phyloP scores from a whole-genome alignment of 768 basidiomycete species.

The Amanita thiersii region DNA sequence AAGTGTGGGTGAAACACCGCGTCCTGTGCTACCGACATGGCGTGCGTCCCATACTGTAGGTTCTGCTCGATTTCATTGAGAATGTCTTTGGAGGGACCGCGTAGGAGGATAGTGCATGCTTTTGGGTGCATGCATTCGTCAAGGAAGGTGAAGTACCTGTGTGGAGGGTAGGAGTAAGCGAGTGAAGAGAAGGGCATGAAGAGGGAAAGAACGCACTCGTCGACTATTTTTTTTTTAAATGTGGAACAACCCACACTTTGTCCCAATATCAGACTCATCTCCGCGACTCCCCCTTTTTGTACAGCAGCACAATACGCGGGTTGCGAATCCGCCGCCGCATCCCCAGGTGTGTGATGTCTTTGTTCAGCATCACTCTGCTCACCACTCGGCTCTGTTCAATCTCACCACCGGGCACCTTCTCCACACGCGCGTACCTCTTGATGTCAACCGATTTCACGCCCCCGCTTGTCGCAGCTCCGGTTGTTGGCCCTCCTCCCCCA shows the following conservation, averaged over 20 bases:
- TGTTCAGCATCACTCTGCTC: constrained; percentile 94
- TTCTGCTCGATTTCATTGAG: constrained; percentile 98
- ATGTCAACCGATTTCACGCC: constrained; percentile 89
- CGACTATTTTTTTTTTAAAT: constrained; percentile 96
- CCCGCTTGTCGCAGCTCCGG: too few relatives aligned
- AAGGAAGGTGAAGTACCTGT: constrained; percentile 93
- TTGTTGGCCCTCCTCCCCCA: too few relatives aligned
- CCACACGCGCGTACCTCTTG: constrained; percentile 95
- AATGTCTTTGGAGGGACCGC: constrained; percentile 97
- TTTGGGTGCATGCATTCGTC: constrained; percentile 87
- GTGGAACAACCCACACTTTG: constrained; percentile 91
- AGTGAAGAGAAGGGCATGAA: background rate
- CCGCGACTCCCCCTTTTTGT: constrained; percentile 98
- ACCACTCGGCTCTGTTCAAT: constrained; percentile 89
- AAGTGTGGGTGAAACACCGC: constrained; percentile 92
- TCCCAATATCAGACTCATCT: constrained; percentile 91
- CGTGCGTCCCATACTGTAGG: constrained; percentile 92
- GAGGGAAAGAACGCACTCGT: constrained; percentile 55
- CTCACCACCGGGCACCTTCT: constrained; percentile 96
- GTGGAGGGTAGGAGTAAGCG: background rate
- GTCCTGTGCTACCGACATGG: constrained; percentile 95
- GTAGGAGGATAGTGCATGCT: constrained; percentile 96
- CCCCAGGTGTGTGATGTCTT: constrained; percentile 96
- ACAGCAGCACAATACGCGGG: constrained; percentile 83
- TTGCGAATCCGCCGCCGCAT: constrained; percentile 90